Evolutionary conservation across 345 rosid species (phyloP).

Genomic region (Salix arbutifolia): DNA sequence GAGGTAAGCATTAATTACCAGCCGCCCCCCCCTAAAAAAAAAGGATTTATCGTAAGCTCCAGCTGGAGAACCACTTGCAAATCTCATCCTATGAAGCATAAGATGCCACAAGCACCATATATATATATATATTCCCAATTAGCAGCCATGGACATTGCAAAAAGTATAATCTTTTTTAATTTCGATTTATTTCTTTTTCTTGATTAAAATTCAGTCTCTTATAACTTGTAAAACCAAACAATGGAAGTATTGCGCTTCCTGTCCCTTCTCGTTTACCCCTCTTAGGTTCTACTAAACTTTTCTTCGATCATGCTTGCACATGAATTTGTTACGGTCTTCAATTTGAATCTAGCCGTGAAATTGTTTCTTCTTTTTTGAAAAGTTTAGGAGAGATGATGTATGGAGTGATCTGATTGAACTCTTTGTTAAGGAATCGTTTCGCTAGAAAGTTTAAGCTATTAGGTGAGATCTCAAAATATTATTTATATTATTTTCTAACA

Average conservation of each 20-base stretch:
- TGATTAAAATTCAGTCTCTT: neutral
- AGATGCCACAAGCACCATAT: neutral
- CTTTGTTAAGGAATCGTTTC: too few species aligned
- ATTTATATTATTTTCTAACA: too few species aligned
- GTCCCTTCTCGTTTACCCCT: neutral
- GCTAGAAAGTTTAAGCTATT: too few species aligned
- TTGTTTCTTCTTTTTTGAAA: too few species aligned
- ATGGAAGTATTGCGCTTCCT: neutral
- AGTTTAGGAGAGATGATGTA: neutral
- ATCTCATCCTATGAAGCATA: neutral
- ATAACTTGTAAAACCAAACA: neutral
- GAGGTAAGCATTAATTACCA: neutral
- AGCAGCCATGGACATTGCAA: neutral
- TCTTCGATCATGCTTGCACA: neutral
- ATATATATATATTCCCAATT: neutral
- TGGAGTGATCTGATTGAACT: too few species aligned
- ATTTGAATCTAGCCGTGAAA: neutral
- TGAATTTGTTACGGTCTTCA: too few species aligned
- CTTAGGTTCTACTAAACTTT: too few species aligned
- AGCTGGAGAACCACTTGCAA: slow-evolving; percentile 3
- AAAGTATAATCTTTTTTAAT: too few species aligned
- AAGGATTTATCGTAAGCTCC: neutral
- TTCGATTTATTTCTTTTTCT: too few species aligned
- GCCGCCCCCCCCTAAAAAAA: neutral
- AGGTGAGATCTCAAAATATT: too few species aligned